These are phyloP conservation scores for Isatis lusitanica DNA, from an alignment of 441 rosid genomes.

Conservation along the genomic window DNA sequence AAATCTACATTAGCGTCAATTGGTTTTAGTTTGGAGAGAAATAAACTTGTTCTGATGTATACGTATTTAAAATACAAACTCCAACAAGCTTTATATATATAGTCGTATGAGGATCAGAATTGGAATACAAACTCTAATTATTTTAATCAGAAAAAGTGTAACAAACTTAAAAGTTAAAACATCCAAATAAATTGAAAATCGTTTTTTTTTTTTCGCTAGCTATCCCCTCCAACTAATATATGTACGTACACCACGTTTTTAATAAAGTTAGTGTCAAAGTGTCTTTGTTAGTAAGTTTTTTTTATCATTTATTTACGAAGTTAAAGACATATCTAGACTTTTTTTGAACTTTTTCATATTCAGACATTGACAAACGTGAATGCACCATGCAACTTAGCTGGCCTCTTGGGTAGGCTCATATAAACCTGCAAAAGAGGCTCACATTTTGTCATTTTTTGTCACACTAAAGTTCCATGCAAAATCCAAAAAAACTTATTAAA, in stretches of 20 bases:
- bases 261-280: background rate
- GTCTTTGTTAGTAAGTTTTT: background rate
- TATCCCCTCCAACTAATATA: background rate
- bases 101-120: background rate
- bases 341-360: background rate
- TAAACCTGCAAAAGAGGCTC: slow-evolving; percentile 17
- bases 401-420: slow-evolving; percentile 28
- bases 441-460: slow-evolving; percentile 26
- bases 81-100: too few species aligned
- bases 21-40: background rate
- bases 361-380: slow-evolving; percentile 24
- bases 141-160: background rate
- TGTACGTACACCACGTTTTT: background rate
- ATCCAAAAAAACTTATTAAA: slow-evolving; percentile 1
- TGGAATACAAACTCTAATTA: background rate
- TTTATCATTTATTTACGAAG: background rate
- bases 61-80: background rate
- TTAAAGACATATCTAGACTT: background rate
- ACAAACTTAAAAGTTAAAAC: background rate
- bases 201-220: background rate
- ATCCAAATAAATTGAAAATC: background rate
- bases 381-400: slow-evolving; percentile 13
- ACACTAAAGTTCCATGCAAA: slow-evolving; percentile 26
- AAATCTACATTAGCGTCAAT: background rate
- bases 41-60: background rate